phyloP scores from a whole-genome alignment of 495 filamentous ascomycete species.

The Trichoderma parareesei region DNA sequence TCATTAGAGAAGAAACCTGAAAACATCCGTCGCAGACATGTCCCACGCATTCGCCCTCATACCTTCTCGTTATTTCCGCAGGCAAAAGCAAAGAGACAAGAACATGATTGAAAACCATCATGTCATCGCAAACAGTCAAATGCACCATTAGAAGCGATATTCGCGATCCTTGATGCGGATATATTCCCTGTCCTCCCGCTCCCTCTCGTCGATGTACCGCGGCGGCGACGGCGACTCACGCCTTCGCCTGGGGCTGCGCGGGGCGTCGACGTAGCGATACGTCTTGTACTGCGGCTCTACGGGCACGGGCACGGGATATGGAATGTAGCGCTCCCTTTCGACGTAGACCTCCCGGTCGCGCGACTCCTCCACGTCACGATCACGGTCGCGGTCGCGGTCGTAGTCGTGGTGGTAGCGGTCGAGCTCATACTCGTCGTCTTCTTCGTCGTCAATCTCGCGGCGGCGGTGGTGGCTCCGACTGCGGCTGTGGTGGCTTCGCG shows the following conservation, averaged over 20 bases:
- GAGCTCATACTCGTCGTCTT: not conserved
- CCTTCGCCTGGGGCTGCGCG: conserved; percentile 14
- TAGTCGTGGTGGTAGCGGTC: conserved; percentile 8
- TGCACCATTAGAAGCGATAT: not conserved
- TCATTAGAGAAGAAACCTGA: not conserved
- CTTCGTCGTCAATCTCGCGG: not conserved
- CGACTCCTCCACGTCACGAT: conserved; percentile 30
- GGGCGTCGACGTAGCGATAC: conserved; percentile 41
- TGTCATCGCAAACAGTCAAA: not conserved
- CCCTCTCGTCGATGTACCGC: conserved; percentile 8
- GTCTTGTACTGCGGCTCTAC: conserved; percentile 33
- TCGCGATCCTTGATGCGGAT: conserved; percentile 6
- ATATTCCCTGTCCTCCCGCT: not conserved
- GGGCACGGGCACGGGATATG: conserved; percentile 21
- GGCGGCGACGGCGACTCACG: not conserved
- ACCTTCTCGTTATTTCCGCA: not conserved
- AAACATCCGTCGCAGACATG: not conserved
- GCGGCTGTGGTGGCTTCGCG: conserved; percentile 6
- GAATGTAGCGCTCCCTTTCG: conserved; percentile 37
- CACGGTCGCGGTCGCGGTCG: conserved; percentile 18
- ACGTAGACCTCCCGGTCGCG: conserved; percentile 37
- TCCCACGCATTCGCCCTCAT: not conserved
- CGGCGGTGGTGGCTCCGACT: conserved; percentile 12
- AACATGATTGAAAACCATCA: not conserved
- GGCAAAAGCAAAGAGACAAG: not conserved